Base-by-base conservation (phyloP, 2,329 filamentous ascomycete genomes). In the Aspergillus sp. region DNA sequence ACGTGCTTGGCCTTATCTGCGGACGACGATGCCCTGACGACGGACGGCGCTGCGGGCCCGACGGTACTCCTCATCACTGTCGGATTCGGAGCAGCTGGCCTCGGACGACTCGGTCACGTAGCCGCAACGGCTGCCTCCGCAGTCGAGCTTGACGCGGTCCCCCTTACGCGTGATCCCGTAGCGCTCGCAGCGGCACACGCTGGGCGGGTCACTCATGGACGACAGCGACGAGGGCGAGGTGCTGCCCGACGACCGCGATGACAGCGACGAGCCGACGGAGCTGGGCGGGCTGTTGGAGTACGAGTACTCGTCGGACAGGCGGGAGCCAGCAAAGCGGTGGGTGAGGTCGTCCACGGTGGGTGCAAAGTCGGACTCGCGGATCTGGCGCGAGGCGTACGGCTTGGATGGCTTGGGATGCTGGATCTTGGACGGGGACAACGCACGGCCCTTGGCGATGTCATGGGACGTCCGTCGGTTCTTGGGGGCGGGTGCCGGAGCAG, bases 131-230 rank as follows among this genome's bases (percentile, higher is more conserved):
- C 86, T 80, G 63, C 93, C 93, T 64, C 91, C 91, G 70, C 93
- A 97, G 83, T 97, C 92, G 73, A 97, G 86, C 83, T 93, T 94
- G 82, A 97, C 88, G 67, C 92, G 87, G 74, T 95, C 88, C 69
- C 92, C 91, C 73, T 88, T 87, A 77, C 91, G 89, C 60, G 92
- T 97, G 80, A 97, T 96, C 65, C 92, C 93, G 79, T 94, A 97
- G 78, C 92, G 89, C 75, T 97, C 91, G 78, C 93, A 97, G 60
- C 88, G 91, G 85, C 94, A 97, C 71, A 82, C 83, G 67, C 74
- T 71, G 54, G 76, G 77, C 56, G 76, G 78, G 64, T 85, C 81
- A 60, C 82, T 87, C 76, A 85, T 86, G 67, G 88, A 88, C 48
- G 88, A 91, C 48, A 78, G 63, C 48, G 76, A 79, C 14, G 75